These are phyloP conservation scores for Apiotrichum laibachii DNA, from an alignment of 1,284 basidiomycete genomes.

Conservation along the genomic window DNA sequence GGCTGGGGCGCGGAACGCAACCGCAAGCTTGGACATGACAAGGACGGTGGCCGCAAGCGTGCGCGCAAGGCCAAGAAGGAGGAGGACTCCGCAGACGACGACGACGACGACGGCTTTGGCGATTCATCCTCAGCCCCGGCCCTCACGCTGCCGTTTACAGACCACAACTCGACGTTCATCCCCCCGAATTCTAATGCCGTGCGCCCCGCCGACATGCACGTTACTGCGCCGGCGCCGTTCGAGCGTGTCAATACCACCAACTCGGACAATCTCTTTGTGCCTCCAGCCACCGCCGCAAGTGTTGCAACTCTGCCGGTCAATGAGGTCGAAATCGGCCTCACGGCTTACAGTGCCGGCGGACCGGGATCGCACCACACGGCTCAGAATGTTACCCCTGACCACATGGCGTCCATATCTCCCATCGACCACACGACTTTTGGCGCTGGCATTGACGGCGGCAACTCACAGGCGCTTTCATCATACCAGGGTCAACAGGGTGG, in stretches of 20 bases:
- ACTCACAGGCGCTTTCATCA: neutral
- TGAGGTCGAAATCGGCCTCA: constrained; percentile 7
- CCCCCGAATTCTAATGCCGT: neutral
- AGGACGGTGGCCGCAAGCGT: constrained; percentile 11
- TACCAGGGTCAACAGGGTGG: constrained; percentile 1
- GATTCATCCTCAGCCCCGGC: neutral
- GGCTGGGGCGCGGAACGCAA: constrained; percentile 31
- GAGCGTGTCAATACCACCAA: constrained; percentile 1
- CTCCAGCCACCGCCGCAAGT: too few species aligned
- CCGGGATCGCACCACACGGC: neutral
- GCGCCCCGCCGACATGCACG: constrained; percentile 19
- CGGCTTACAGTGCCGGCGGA: neutral
- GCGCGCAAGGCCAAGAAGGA: constrained; percentile 9
- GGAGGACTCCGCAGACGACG: constrained; percentile 18
- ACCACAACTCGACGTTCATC: constrained; percentile 2
- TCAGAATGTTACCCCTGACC: constrained; percentile 1
- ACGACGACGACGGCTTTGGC: neutral
- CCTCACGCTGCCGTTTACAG: constrained; percentile 7
- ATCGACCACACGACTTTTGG: constrained; percentile 7
- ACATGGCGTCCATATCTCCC: constrained; percentile 16
- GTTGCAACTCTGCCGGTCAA: neutral
- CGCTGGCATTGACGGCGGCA: neutral
- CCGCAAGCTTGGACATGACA: constrained; percentile 16
- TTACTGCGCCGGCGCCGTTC: neutral
- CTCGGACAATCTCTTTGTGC: neutral